Percentiles rank a stretch among this genome's conserved stretches.
phyloP scores from a whole-genome alignment of 176 grass and related monocot species.

The Oryza glumipatula region DNA sequence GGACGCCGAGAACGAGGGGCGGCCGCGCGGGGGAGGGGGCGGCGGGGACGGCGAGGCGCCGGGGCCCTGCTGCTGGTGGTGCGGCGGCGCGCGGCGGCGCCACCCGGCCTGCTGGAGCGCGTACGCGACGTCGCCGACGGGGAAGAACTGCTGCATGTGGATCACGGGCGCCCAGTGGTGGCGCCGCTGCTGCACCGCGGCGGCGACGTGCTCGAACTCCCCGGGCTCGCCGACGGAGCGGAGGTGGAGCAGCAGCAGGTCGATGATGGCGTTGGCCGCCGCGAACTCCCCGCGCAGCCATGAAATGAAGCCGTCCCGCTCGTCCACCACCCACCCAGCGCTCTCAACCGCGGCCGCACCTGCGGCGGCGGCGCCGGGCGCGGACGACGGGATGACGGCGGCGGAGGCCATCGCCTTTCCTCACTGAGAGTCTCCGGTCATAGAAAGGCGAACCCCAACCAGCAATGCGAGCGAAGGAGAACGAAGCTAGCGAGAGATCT shows the following conservation, averaged over 20 bases:
- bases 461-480: conserved; percentile 36
- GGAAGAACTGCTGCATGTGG: conserved; percentile 96
- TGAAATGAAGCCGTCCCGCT: conserved; percentile 85
- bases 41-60: conserved; percentile 33
- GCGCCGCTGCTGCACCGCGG: conserved; percentile 72
- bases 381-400: conserved; percentile 33
- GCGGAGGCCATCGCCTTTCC: conserved; percentile 52
- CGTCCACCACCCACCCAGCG: conserved; percentile 52
- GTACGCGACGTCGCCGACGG: conserved; percentile 65
- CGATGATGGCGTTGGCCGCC: conserved; percentile 88
- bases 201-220: conserved; percentile 73
- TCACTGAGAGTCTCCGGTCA: conserved; percentile 39
- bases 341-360: conserved; percentile 25
- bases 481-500: conserved; percentile 50
- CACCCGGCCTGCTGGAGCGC: conserved; percentile 76
- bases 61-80: conserved; percentile 33
- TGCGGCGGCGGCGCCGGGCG: conserved; percentile 15
- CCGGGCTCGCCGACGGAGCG: conserved; percentile 57
- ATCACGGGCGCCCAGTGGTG: conserved; percentile 80
- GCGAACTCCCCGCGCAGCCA: conserved; percentile 95
- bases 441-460: conserved; percentile 1
- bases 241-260: conserved; percentile 75
- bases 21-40: conserved; percentile 33
- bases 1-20: conserved; percentile 36
- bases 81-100: conserved; percentile 47